Percentiles rank a stretch among this genome's conserved stretches.
phyloP scores from a whole-genome alignment of 176 grass and related monocot species.

The Eremochloa ophiuroides region DNA sequence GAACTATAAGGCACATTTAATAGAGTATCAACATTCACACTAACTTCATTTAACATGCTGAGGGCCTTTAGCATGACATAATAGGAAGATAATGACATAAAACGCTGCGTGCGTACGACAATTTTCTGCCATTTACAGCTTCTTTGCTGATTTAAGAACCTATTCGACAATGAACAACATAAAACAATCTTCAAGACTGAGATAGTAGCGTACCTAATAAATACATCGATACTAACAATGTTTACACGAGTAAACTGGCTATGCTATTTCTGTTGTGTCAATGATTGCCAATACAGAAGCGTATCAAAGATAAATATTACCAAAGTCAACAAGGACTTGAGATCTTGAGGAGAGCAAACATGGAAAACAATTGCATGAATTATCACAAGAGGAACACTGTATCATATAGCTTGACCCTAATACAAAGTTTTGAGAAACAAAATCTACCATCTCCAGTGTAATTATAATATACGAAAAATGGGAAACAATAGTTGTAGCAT shows the following conservation, averaged over 20 bases:
- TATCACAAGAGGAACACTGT: neutral
- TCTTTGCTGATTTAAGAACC: constrained; percentile 4
- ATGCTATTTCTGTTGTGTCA: neutral
- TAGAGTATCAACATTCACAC: neutral
- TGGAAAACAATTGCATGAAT: constrained; percentile 1
- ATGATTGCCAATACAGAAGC: neutral
- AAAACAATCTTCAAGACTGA: neutral
- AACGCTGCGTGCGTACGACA: neutral
- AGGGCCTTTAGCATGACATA: neutral
- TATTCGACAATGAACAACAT: neutral
- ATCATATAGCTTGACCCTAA: neutral
- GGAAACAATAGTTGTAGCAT: neutral
- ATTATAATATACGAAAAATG: neutral
- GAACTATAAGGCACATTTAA: neutral
- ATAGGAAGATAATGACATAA: neutral
- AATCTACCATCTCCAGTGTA: neutral
- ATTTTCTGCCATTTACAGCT: neutral
- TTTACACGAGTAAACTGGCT: neutral
- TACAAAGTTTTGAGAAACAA: neutral
- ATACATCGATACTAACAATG: neutral
- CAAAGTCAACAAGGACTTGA: neutral
- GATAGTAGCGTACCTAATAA: neutral
- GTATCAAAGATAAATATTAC: neutral
- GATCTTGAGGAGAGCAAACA: neutral
- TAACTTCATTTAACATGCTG: neutral